Conservation (phyloP, 257 asterid species). For the Solanum tarapatanum region DNA sequence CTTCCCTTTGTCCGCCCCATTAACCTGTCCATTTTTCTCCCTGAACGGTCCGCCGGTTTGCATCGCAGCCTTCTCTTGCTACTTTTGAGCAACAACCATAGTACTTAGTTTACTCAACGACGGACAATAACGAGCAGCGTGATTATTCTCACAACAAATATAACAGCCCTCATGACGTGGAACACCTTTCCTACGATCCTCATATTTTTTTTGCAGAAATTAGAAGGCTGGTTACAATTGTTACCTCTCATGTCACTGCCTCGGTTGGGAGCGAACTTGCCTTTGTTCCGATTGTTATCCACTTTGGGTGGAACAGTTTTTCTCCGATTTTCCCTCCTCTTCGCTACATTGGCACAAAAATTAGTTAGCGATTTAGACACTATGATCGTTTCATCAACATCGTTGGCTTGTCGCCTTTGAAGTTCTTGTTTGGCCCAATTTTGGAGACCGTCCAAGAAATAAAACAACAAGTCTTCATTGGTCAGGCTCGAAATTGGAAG, state of each 20-base stretch:
- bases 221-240: not conserved
- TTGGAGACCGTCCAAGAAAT: not conserved
- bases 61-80: too few relatives aligned
- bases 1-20: too few relatives aligned
- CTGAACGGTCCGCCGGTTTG: too few relatives aligned
- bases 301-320: too few relatives aligned
- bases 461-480: not conserved
- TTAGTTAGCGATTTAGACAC: too few relatives aligned
- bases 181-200: not conserved
- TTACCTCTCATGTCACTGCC: not conserved
- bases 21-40: too few relatives aligned
- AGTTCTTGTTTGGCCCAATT: not conserved
- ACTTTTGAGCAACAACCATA: too few relatives aligned
- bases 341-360: too few relatives aligned
- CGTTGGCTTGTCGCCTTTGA: not conserved
- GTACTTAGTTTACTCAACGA: too few relatives aligned
- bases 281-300: not conserved
- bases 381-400: not conserved
- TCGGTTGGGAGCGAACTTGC: accelerated
- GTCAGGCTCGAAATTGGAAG: not conserved
- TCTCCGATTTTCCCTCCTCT: accelerated
- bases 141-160: too few relatives aligned
- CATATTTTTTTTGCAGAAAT: too few relatives aligned
- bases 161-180: not conserved
- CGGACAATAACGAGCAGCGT: too few relatives aligned